phyloP scores from a whole-genome alignment of 176 grass and related monocot species.

The Cenchrus purpureus region DNA sequence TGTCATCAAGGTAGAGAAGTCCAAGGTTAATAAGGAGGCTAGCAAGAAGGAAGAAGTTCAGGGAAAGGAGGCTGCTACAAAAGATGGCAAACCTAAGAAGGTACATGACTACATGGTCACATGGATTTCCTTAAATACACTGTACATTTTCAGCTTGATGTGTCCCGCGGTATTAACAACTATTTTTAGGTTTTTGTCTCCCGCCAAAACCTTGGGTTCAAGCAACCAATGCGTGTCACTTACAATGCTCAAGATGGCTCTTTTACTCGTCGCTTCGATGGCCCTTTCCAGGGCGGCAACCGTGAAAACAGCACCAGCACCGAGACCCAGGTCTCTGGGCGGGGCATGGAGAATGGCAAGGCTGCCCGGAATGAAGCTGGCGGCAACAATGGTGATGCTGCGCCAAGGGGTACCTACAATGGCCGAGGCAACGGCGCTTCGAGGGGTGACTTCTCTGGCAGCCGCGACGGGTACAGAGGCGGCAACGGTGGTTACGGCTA shows the following conservation, averaged over 20 bases:
- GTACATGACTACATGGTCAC: neutral
- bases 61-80: neutral
- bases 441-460: neutral
- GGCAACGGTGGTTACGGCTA: too few species aligned
- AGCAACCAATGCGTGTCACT: neutral
- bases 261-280: too few species aligned
- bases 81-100: neutral
- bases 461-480: too few species aligned
- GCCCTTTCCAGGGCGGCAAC: too few species aligned
- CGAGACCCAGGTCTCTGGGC: too few species aligned
- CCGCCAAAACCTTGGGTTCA: neutral
- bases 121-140: neutral
- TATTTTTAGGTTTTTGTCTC: conserved; percentile 12
- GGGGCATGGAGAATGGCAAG: too few species aligned
- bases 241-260: neutral
- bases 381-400: neutral
- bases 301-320: too few species aligned
- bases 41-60: conserved; percentile 1
- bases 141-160: neutral
- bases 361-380: neutral
- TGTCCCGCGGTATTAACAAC: neutral
- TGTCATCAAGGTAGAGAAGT: conserved; percentile 25
- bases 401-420: neutral
- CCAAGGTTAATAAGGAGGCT: neutral
- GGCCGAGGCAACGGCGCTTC: neutral